Base-by-base conservation (phyloP, 148 eudicot species). In the Agrostemma githago region DNA sequence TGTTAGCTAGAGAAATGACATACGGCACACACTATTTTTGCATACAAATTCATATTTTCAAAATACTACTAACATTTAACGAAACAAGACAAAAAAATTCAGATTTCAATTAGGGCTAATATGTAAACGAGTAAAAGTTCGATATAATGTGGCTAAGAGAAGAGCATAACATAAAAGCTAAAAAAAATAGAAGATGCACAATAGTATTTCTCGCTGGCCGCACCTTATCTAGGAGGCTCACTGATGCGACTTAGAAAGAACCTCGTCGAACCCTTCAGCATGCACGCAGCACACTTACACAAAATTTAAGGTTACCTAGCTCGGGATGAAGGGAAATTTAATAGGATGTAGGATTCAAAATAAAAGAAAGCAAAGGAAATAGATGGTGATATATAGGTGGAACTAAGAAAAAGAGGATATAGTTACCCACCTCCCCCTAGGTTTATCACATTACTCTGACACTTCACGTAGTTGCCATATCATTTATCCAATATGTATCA, bases 1-100 rank as follows among this genome's bases (percentile, higher is more conserved):
- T 37, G 76, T 71, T 19, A 43, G 73, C 40, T n/a, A 78, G 21
- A 66, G 26, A 21, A 65, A 58, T 15, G 64, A 11, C 56, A 1
- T 12, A 9, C 3, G 11, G 53, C 12, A 10, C 53, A 48, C 53
- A 48, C 53, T 48, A 12, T 48, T 48, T 48, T 48, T 48, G 53
- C 11, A 8, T 48, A 8, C 11, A 51, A 51, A 51, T 51, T 9
- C 3, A 4, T 51, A 1, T 51, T 51, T 51, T 51, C 56, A 48
- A 48, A 48, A 48, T 48, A n/a, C n/a, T n/a, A n/a, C n/a, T n/a
- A 8, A 48, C 53, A 51, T 51, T 51, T 51, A 10, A 14, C 9
- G 56, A 4, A 51, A 12, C 16, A 51, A 12, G 3, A 51, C 56
- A 51, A 12, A n/a, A n/a, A n/a, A n/a, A n/a, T 4, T 12, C 0